Evolutionary conservation across 768 basidiomycete species (phyloP), one percentile per base, ranked within the genome.

Genomic region (Coprinopsis cinerea): DNA sequence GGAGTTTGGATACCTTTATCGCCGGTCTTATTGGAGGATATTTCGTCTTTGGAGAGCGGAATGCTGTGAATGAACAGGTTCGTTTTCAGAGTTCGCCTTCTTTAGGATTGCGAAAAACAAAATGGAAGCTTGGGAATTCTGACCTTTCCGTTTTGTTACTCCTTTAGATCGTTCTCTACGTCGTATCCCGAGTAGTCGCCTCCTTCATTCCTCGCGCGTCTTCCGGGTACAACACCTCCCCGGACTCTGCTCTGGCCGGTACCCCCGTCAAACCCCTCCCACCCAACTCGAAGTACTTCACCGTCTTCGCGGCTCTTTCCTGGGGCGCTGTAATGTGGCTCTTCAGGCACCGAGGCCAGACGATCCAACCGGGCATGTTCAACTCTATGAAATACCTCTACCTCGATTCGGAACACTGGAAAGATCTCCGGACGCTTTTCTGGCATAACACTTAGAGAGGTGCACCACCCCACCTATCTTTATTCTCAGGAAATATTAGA

Each of bases 251-350:
- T 4, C 56, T 75, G 24, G 61, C 73, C 46, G 61, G 68, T 17
- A 61, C 79, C 3, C 53, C 67, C 30, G 74, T 76, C 37, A 81
- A 77, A 60, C 88, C 93, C 2, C 65, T 91, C 28, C 92, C 94
- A 5, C 93, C 94, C 2, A 80, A 95, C 61, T 72, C 90, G 15
- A 72, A 79, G 13, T 85, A 89, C 63, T 99, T 98, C 67, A 81
- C 87, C 1, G 61, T 88, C 39, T 92, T 94, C 53, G 88, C 93
- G 2, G 90, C 93, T 0, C 57, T 97, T 13, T 78, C 85, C 26
- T 98, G 96, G 96, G 96, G 92, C 37, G 78, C 86, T 6, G 94
- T 97, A 40, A 97, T 99, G 95, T 99, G 87, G 79, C 70, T 96
- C 53, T 98, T 94, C 77, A 76, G 83, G 60, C 75, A 96, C 65